Evolutionary conservation across 202 grass and related monocot species (phyloP).

Genomic region (Carex arenaria): DNA sequence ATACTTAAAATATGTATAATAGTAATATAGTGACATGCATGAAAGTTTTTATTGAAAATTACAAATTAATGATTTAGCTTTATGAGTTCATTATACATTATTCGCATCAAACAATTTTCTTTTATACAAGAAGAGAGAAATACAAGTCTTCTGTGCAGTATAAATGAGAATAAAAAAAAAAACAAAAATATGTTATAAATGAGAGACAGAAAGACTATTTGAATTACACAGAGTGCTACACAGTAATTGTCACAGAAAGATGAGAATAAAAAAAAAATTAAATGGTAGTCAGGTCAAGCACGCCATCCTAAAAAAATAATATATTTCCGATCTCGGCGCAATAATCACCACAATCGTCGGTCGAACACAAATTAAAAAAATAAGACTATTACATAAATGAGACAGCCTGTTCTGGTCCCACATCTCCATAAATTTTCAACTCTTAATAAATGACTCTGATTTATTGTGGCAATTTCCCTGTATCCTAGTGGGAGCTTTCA

Average conservation of each 20-base stretch:
- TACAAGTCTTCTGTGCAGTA: too few species aligned
- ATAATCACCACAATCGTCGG: slow-evolving; percentile 10
- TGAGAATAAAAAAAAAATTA: neutral
- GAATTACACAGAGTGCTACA: neutral
- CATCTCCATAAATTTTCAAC: slow-evolving; percentile 2
- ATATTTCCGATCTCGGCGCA: slow-evolving; percentile 4
- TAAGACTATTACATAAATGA: slow-evolving; percentile 11
- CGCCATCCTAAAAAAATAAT: neutral
- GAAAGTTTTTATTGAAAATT: too few species aligned
- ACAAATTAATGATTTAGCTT: too few species aligned
- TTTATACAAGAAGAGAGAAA: too few species aligned
- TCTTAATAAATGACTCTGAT: slow-evolving; percentile 14
- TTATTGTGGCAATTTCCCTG: neutral
- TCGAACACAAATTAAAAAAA: slow-evolving; percentile 21
- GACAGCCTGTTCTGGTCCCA: neutral
- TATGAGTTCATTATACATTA: too few species aligned
- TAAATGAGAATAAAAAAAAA: too few species aligned
- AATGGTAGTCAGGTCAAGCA: slow-evolving; percentile 14
- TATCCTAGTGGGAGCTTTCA: too few species aligned
- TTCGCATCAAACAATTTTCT: too few species aligned
- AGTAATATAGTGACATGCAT: too few species aligned
- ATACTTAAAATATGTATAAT: too few species aligned
- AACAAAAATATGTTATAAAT: too few species aligned
- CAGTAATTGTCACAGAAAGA: neutral
- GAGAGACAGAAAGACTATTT: neutral